phyloP scores from a whole-genome alignment of 306 rosid species.

The Prunus persica region DNA sequence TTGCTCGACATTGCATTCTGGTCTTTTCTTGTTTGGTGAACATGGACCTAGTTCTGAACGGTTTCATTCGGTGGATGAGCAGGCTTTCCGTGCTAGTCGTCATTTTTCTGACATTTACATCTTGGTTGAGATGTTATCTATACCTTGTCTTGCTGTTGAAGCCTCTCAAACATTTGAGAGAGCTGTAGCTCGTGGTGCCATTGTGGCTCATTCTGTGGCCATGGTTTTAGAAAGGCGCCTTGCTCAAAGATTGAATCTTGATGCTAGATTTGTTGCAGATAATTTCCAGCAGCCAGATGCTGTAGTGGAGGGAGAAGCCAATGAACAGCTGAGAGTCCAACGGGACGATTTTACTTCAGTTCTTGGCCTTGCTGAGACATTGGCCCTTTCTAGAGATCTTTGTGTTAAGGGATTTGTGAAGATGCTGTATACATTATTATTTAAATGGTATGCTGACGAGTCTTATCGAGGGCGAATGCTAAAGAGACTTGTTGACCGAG shows the following conservation, averaged over 20 bases:
- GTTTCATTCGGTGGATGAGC: slow-evolving; percentile 67
- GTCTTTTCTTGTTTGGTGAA: slow-evolving; percentile 76
- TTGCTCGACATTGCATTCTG: slow-evolving; percentile 55
- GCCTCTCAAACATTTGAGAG: slow-evolving; percentile 96
- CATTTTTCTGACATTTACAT: slow-evolving; percentile 86
- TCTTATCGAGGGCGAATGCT: slow-evolving; percentile 75
- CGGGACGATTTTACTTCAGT: slow-evolving; percentile 81
- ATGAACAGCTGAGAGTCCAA: slow-evolving; percentile 71
- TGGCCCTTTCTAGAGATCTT: slow-evolving; percentile 80
- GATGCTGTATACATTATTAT: slow-evolving; percentile 74
- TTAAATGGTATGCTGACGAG: slow-evolving; percentile 90
- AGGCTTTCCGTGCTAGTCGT: slow-evolving; percentile 52
- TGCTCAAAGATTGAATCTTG: slow-evolving; percentile 61
- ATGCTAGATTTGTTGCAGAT: slow-evolving; percentile 48
- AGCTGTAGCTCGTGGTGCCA: slow-evolving; percentile 90
- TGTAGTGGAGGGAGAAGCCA: slow-evolving; percentile 55
- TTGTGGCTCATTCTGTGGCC: slow-evolving; percentile 80
- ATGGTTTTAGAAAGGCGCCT: slow-evolving; percentile 87
- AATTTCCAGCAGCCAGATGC: slow-evolving; percentile 59
- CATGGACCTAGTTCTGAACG: slow-evolving; percentile 52
- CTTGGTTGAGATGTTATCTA: slow-evolving; percentile 88
- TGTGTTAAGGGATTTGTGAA: slow-evolving; percentile 83
- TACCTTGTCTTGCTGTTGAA: slow-evolving; percentile 95
- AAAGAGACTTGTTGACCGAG: slow-evolving; percentile 85
- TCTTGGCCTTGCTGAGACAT: slow-evolving; percentile 94